Evolutionary conservation across 306 rosid genomes (phyloP), one percentile per base, ranked within the genome.

Genomic region (Echinosophora koreensis): DNA sequence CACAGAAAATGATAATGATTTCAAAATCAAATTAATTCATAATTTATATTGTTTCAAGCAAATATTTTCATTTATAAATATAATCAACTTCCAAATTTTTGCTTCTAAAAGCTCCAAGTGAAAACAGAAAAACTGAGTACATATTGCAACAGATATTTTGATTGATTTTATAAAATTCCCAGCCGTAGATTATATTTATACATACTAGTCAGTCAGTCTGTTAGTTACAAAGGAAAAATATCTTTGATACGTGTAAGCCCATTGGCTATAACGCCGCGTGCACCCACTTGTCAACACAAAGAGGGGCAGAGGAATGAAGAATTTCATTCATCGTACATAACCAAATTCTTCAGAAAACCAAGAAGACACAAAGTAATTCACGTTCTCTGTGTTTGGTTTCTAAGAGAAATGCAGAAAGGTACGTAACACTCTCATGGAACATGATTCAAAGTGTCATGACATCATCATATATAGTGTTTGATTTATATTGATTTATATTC

Each of bases 401-500:
- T 8, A 51, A 71, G 67, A 49, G 77, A 72, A 80, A 91, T 89
- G 97, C 92, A 84, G 83, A 83, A 39, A 73, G 97, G 92, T 82
- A 76, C 27, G 49, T 84, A 76, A 22, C 1, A 64, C 39, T 39
- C 39, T 57, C 32, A 11, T 2, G 6, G 17, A 59, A 49, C 15
- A 49, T 11, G 4, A 52, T 39, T 71, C 30, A 22, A 8, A 51
- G 30, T 51, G 5, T 2, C 22, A 58, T 46, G 15, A n/a, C 46
- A 58, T 37, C 37, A 34, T 16, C 8, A 50, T 50, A 44, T 27
- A n/a, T 8, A 1, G 27, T 18, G 38, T 22, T 52, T 66, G 6
- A 15, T 34, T 66, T 13, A 46, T 63, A 16, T 71, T 65, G 38
- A 38, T 27, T 3, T 22, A 35, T 32, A 3, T 44, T 47, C 16